Percentiles rank a stretch among this genome's conserved stretches.
These are phyloP conservation scores for Coniochaeta prunicola DNA, from an alignment of 2,329 filamentous ascomycete genomes.

Conservation along the genomic window DNA sequence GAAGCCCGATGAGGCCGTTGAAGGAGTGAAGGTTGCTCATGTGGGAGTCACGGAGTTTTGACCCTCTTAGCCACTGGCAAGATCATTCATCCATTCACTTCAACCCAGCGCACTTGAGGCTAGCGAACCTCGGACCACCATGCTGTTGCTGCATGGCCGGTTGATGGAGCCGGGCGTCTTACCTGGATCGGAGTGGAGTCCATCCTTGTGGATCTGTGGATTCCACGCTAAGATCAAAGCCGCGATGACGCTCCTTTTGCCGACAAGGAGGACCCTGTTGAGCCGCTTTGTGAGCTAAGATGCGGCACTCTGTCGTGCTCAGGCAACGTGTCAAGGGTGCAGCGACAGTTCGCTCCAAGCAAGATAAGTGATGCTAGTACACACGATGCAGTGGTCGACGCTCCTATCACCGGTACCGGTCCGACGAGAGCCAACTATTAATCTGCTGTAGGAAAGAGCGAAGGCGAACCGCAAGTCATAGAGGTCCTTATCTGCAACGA, in stretches of 20 bases:
- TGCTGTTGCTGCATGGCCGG: background rate
- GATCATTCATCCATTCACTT: background rate
- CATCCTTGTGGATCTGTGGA: background rate
- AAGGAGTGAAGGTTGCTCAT: background rate
- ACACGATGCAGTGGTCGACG: background rate
- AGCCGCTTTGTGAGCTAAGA: background rate
- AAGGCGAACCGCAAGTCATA: background rate
- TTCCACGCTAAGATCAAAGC: background rate
- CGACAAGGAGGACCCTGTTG: background rate
- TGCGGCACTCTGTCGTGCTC: background rate
- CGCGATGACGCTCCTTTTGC: background rate
- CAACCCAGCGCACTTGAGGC: background rate
- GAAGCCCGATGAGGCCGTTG: background rate
- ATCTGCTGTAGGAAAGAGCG: background rate
- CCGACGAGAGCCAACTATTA: background rate
- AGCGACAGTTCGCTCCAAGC: background rate
- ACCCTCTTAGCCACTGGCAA: background rate
- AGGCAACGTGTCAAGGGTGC: background rate
- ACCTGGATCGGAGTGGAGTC: conserved; percentile 1
- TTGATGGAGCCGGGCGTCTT: background rate
- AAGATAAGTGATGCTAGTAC: background rate
- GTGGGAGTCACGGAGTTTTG: background rate
- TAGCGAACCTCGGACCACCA: background rate
- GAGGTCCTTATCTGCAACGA: background rate
- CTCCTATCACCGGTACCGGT: conserved; percentile 1